A percentile compares a stretch with the other conserved stretches of the same genome.
These are phyloP conservation scores for Cryptosporidium viatorum DNA, from an alignment of 169 alveolate genomes.

Conservation along the genomic window DNA sequence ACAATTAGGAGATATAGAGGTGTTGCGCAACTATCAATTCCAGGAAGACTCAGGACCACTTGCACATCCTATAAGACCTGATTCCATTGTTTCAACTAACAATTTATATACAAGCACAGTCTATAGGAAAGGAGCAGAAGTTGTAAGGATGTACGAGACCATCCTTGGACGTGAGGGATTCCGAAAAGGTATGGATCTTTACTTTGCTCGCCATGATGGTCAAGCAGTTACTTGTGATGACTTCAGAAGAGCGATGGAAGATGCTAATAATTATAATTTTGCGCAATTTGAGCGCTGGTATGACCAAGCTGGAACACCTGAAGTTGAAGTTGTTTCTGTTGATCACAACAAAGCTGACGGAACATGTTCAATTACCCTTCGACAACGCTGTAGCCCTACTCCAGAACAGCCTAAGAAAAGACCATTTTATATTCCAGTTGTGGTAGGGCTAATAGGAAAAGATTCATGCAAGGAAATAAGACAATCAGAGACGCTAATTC, in stretches of 20 bases:
- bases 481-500: constrained; percentile 79
- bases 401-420: constrained; percentile 87
- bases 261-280: constrained; percentile 85
- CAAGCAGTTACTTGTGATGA: constrained; percentile 94
- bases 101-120: constrained; percentile 94
- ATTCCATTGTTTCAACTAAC: constrained; percentile 90
- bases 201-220: constrained; percentile 91
- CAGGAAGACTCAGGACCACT: constrained; percentile 92
- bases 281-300: constrained; percentile 92
- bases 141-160: constrained; percentile 93
- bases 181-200: constrained; percentile 91
- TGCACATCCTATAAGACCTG: constrained; percentile 95
- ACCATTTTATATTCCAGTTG: constrained; percentile 91
- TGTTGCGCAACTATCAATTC: constrained; percentile 86
- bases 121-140: constrained; percentile 94
- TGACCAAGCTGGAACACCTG: constrained; percentile 86
- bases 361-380: constrained; percentile 81
- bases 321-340: constrained; percentile 74
- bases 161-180: constrained; percentile 91
- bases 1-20: constrained; percentile 87
- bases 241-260: constrained; percentile 92
- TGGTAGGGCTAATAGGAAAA: constrained; percentile 86
- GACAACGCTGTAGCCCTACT: constrained; percentile 88
- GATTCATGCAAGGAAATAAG: constrained; percentile 80
- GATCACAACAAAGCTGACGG: constrained; percentile 70